A percentile compares a stretch with the other conserved stretches of the same genome.
Evolutionary conservation across 441 rosid species (phyloP).

Genomic region (Erodium trifolium): DNA sequence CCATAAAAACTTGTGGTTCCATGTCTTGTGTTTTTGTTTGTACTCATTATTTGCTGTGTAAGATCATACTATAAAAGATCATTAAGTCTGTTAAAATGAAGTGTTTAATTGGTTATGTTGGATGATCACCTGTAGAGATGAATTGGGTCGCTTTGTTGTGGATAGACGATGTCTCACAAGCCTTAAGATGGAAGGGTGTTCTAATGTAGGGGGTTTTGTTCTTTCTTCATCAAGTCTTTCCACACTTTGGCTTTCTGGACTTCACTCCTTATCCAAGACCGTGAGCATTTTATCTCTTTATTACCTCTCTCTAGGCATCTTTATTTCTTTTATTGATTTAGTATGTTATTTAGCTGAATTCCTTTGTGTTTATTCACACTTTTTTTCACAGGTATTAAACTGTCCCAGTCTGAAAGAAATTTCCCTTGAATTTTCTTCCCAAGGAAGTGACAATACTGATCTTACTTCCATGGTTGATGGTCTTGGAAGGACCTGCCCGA

Average conservation of each 20-base stretch:
- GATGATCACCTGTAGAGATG: constrained; percentile 46
- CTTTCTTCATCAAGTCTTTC: constrained; percentile 76
- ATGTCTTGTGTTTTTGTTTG: no score
- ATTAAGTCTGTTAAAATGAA: no score
- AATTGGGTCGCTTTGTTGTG: constrained; percentile 84
- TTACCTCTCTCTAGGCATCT: background rate
- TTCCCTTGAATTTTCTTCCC: constrained; percentile 71
- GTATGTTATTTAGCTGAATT: background rate
- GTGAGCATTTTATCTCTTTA: constrained; percentile 26
- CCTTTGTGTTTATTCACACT: background rate
- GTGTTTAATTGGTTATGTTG: background rate
- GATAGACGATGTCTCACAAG: constrained; percentile 65
- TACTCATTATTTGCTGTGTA: no score
- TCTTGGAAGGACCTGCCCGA: constrained; percentile 62
- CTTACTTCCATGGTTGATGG: constrained; percentile 54
- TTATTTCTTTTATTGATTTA: background rate
- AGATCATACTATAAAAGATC: no score
- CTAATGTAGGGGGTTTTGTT: constrained; percentile 65
- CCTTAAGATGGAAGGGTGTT: constrained; percentile 94
- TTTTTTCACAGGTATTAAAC: constrained; percentile 47
- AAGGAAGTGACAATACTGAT: constrained; percentile 69
- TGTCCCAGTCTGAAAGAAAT: constrained; percentile 77
- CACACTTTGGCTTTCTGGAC: constrained; percentile 81
- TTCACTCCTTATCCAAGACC: constrained; percentile 65
- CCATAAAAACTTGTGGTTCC: no score